Base-by-base conservation (phyloP, 2,329 filamentous ascomycete genomes). In the Alternaria postmessia region DNA sequence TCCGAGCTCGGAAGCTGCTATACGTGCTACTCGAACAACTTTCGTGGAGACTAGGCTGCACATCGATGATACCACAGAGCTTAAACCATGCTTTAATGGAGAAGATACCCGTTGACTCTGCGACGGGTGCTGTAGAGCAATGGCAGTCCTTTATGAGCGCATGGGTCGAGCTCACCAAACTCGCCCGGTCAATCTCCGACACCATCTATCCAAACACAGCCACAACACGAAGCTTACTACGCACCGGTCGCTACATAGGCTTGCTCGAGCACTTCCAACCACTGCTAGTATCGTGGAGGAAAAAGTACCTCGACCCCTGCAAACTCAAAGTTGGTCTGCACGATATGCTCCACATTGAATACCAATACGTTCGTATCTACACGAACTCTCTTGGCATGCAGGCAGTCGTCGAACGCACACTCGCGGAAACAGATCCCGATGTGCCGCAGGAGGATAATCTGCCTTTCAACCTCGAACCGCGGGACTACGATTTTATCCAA, bases 401-500 rank as follows among this genome's bases (percentile, higher is more conserved):
- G 70, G 85, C 85, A 3, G 82, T 87, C 3, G 84, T 86, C 3
- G 85, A 87, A 59, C 82, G 84, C n/a, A 82, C 81, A 1, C 74
- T 84, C n/a, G 74, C 75, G 7, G 75, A 78, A 52, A 72, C 74
- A 22, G 75, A 79, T 61, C 73, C 74, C 5, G 74, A 77, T 12
- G 72, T 71, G 1, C 71, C 72, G 39, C 81, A 72, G 56, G 75
- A 77, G 41, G 74, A 78, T 9, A 73, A 82, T 38, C 68, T 81
- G 11, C 72, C 80, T 12, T 76, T 83, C 64, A 78, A 79, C 48
- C 78, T 84, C 22, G 82, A 84, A 56, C 78, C 81, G 1, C 79
- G 80, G 48, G 85, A 87, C 64, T 86, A 85, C 55, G 81, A 82
- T 36, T 86, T 86, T 63, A 85, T 87, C 14, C 81, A 83, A 68